Evolutionary conservation across 2,329 filamentous ascomycete species (phyloP), one percentile per base, ranked within the genome.

Genomic region (Chaetomium olivaceum): DNA sequence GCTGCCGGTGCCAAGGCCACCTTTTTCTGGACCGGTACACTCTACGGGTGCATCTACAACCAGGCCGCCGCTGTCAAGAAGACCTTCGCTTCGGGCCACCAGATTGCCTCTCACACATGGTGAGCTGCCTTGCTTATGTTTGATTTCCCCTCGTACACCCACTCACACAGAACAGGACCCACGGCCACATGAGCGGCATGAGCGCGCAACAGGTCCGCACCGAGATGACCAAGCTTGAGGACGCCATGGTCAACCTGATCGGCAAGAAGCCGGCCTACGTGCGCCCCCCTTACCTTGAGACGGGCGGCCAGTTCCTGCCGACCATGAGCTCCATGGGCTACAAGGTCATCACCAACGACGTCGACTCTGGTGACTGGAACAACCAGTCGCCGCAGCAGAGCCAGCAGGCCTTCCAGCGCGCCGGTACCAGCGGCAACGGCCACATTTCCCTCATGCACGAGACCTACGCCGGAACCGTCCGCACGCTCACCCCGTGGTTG

Each of bases 281-380:
- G 78, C 80, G 81, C 0, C 81, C 81, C 6, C 81, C 81, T 0
- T 82, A 82, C 74, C 80, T 83, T 52, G 79, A 79, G 64, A 83
- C 81, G 3, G 76, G 80, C 59, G 80, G 80, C 25, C 73, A 77
- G 65, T 77, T 82, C 51, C 74, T 83, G 57, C 71, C 73, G 21
- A 78, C 77, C 16, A 77, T 83, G 77, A 72, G 71, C 63, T 68
- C 76, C 62, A 74, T 88, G 58, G 83, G 83, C 63, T 88, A 87
- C 78, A 85, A 86, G 72, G 81, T 87, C 71, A 83, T 85, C 71
- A 88, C 85, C 71, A 80, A 87, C 71, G 83, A 88, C 68, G 77
- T 89, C 58, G 86, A 89, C 72, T 82, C 85, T 1, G 82, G 85
- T 59, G 87, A 89, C 76, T 88, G 87, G 80, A 82, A 87, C 72